A percentile compares a stretch with the other conserved stretches of the same genome.
Evolutionary conservation across 2,329 filamentous ascomycete species (phyloP).

Genomic region (Cladophialophora bantiana): DNA sequence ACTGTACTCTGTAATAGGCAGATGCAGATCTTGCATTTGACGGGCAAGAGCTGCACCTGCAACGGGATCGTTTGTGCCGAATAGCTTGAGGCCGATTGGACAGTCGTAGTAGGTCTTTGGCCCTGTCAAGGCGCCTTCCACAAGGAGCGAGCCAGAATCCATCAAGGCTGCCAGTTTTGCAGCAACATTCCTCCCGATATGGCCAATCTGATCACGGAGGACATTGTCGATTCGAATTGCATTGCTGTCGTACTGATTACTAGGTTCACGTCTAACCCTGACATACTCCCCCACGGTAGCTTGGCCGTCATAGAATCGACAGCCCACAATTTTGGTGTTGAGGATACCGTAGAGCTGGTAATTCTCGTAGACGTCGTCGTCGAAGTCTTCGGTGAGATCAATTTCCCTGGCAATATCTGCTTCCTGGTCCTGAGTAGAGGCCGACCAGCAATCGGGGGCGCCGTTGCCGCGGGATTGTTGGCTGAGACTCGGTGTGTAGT

Average conservation of each 20-base stretch:
- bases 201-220: constrained; percentile 76
- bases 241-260: constrained; percentile 74
- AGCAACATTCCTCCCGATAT: constrained; percentile 72
- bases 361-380: constrained; percentile 47
- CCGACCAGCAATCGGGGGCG: constrained; percentile 31
- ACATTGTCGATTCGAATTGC: constrained; percentile 83
- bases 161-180: constrained; percentile 69
- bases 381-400: constrained; percentile 44
- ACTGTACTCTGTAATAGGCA: constrained; percentile 63
- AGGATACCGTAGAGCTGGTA: constrained; percentile 54
- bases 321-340: constrained; percentile 65
- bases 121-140: constrained; percentile 75
- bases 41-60: constrained; percentile 63
- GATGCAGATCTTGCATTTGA: constrained; percentile 68
- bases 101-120: constrained; percentile 73
- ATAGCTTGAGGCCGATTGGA: constrained; percentile 72
- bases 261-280: constrained; percentile 68
- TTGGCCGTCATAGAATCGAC: constrained; percentile 68
- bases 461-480: constrained; percentile 14
- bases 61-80: constrained; percentile 67
- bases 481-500: constrained; percentile 14
- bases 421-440: constrained; percentile 42
- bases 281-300: constrained; percentile 70
- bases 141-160: constrained; percentile 64
- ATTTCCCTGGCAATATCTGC: constrained; percentile 39